Evolutionary conservation across 2,329 filamentous ascomycete species (phyloP).

Genomic region (Aspergillus sergii): DNA sequence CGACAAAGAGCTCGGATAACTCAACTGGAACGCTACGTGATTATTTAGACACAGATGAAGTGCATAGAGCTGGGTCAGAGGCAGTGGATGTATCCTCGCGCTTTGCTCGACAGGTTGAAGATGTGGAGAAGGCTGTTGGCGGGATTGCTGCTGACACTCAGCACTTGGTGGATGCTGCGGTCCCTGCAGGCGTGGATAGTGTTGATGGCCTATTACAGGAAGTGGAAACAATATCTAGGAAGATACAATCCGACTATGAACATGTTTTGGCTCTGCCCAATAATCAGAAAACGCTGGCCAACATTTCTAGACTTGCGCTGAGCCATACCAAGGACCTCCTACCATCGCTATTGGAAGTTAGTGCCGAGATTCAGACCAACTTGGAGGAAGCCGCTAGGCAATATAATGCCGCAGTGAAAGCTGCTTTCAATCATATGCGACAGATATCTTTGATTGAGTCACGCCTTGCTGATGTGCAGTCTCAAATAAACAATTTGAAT

Average conservation of each 20-base stretch:
- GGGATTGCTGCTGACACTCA: constrained; percentile 61
- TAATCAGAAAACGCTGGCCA: constrained; percentile 64
- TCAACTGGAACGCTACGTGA: constrained; percentile 67
- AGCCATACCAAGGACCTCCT: constrained; percentile 65
- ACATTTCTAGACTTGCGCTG: constrained; percentile 65
- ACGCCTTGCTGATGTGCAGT: constrained; percentile 70
- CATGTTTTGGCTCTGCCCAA: constrained; percentile 70
- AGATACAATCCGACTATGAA: constrained; percentile 84
- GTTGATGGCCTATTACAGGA: constrained; percentile 74
- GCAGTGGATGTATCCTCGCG: constrained; percentile 61
- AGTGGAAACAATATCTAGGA: constrained; percentile 81
- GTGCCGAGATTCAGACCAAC: constrained; percentile 55
- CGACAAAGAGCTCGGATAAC: constrained; percentile 46
- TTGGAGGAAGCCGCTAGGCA: constrained; percentile 58
- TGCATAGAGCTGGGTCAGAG: constrained; percentile 70
- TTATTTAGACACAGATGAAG: constrained; percentile 73
- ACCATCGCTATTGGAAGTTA: constrained; percentile 61
- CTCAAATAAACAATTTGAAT: constrained; percentile 70
- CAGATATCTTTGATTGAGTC: constrained; percentile 79
- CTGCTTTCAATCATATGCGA: constrained; percentile 75
- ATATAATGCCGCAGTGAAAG: constrained; percentile 68
- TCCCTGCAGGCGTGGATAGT: constrained; percentile 63
- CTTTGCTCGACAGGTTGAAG: constrained; percentile 62
- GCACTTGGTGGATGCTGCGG: constrained; percentile 38
- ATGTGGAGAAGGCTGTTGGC: constrained; percentile 63